phyloP scores from a whole-genome alignment of 129 eudicot species.

The Scalesia atractyloides region DNA sequence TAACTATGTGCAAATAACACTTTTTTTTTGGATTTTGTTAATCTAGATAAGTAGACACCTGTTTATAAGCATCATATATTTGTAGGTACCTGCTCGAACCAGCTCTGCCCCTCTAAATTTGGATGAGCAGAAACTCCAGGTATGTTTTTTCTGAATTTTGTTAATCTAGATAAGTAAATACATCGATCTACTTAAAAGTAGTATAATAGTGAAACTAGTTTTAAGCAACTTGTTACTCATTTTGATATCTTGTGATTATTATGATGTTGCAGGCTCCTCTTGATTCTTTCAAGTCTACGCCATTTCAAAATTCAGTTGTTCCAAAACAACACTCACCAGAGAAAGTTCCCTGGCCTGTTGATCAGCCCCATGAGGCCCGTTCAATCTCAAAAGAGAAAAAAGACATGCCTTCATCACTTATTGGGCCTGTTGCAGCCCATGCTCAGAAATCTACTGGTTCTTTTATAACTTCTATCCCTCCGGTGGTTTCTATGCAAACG shows the following conservation, averaged over 20 bases:
- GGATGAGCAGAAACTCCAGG: constrained; percentile 87
- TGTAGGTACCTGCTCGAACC: constrained; percentile 82
- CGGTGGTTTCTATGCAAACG: constrained; percentile 47
- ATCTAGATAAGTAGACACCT: background rate
- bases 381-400: constrained; percentile 41
- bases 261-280: constrained; percentile 50
- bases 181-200: background rate
- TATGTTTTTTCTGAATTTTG: constrained; percentile 17
- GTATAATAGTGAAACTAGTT: background rate
- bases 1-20: constrained; percentile 5
- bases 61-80: constrained; percentile 15
- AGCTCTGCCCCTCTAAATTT: constrained; percentile 86
- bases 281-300: constrained; percentile 41
- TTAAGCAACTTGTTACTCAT: background rate
- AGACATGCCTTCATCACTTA: constrained; percentile 41
- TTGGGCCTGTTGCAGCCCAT: constrained; percentile 48
- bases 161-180: background rate
- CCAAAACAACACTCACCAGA: constrained; percentile 60
- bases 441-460: constrained; percentile 53
- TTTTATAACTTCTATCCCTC: constrained; percentile 29
- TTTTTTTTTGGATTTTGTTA: background rate
- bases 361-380: constrained; percentile 46
- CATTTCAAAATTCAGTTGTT: constrained; percentile 41
- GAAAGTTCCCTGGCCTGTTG: constrained; percentile 36
- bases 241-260: constrained; percentile 5